Percentiles rank a stretch among this genome's conserved stretches.
Conservation (phyloP, 2,329 filamentous ascomycete species). For the Cytospora schulzeri region DNA sequence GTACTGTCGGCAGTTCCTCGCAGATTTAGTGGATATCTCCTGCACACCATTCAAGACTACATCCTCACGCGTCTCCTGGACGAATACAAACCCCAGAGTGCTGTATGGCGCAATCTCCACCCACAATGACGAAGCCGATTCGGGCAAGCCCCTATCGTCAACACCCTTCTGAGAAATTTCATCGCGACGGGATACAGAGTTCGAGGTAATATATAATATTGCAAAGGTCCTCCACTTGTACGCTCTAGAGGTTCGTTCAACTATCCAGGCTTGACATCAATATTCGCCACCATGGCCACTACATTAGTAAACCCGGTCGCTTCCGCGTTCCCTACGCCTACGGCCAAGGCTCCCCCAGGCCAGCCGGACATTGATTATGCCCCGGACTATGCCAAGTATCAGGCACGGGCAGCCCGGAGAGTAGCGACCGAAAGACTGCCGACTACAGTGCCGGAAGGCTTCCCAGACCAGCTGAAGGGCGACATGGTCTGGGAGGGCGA, state of each 20-base stretch:
- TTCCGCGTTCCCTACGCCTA: slow-evolving; percentile 18
- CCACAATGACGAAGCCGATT: slow-evolving; percentile 21
- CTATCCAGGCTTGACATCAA: too few relatives aligned
- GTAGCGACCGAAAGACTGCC: slow-evolving; percentile 44
- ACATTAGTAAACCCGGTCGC: slow-evolving; percentile 1
- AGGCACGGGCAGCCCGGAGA: slow-evolving; percentile 50
- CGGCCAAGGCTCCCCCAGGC: slow-evolving; percentile 39
- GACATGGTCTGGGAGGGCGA: slow-evolving; percentile 61
- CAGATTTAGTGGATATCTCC: not conserved
- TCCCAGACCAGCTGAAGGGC: slow-evolving; percentile 50
- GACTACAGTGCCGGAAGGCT: slow-evolving; percentile 49
- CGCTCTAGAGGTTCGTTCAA: not conserved
- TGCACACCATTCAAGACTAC: not conserved
- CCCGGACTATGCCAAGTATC: slow-evolving; percentile 56
- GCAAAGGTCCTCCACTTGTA: too few relatives aligned
- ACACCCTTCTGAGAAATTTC: not conserved
- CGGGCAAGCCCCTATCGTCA: not conserved
- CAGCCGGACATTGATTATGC: slow-evolving; percentile 63
- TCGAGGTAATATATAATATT: not conserved
- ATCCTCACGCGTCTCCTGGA: not conserved
- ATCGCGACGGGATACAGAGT: not conserved
- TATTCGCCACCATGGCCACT: slow-evolving; percentile 8
- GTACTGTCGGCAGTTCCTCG: not conserved
- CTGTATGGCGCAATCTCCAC: slow-evolving; percentile 19
- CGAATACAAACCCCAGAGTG: not conserved